These are phyloP conservation scores for Myxozyma nipponensis DNA, from an alignment of 805 yeast genomes.

Conservation along the genomic window DNA sequence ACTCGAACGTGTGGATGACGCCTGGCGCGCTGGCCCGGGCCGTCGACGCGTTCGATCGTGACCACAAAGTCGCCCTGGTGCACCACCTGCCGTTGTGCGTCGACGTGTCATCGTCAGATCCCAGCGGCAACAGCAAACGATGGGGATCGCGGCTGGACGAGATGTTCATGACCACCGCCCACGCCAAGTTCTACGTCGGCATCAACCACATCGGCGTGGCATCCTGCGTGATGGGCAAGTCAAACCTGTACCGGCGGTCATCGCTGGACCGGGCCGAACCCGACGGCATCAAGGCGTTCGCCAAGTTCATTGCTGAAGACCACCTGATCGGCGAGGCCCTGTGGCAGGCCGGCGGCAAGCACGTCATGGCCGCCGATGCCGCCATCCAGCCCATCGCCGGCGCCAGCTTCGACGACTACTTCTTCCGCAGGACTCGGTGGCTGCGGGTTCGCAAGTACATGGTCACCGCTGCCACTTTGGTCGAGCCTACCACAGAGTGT, in stretches of 20 bases:
- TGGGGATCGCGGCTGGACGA: constrained; percentile 74
- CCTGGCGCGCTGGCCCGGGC: constrained; percentile 64
- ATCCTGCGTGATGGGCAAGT: constrained; percentile 89
- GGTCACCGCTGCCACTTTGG: constrained; percentile 78
- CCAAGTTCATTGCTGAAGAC: constrained; percentile 84
- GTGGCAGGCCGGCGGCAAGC: constrained; percentile 65
- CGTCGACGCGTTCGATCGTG: constrained; percentile 44
- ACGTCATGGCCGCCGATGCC: constrained; percentile 73
- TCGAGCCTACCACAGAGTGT: constrained; percentile 85
- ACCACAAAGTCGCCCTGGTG: constrained; percentile 52
- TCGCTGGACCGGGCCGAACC: constrained; percentile 47
- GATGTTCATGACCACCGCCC: constrained; percentile 78
- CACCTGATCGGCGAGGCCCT: constrained; percentile 85
- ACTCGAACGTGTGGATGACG: constrained; percentile 77
- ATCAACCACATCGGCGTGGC: constrained; percentile 71
- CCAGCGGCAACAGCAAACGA: constrained; percentile 32
- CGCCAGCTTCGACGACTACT: constrained; percentile 50
- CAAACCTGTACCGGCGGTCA: constrained; percentile 68
- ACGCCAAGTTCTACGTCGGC: constrained; percentile 77
- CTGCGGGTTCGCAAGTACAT: constrained; percentile 78
- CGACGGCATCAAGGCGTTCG: constrained; percentile 62
- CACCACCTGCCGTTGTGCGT: constrained; percentile 70
- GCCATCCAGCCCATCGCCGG: constrained; percentile 67
- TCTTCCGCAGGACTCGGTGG: constrained; percentile 75
- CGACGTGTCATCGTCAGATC: constrained; percentile 40